Percentiles rank a stretch among this genome's conserved stretches.
Evolutionary conservation across 805 yeast genomes (phyloP).

Genomic region (Helenozyma rhizophorensis): DNA sequence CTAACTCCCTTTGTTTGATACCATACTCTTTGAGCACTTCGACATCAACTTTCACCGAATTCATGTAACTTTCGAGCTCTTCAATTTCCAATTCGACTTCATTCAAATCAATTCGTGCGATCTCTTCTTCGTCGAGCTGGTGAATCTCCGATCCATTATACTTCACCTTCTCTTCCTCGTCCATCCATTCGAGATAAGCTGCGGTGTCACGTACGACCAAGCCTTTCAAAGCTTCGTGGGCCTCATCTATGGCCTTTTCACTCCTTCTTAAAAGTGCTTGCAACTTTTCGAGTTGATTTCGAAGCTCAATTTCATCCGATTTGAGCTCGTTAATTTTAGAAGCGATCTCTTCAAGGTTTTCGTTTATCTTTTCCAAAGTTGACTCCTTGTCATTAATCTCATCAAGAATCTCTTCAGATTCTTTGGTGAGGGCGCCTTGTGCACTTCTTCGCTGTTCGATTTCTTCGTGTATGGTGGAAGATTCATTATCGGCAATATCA

Average conservation of each 20-base stretch:
- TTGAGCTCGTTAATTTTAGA: constrained; percentile 51
- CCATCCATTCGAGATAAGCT: constrained; percentile 49
- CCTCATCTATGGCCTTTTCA: constrained; percentile 34
- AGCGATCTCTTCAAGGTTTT: constrained; percentile 33
- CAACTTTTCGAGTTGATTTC: constrained; percentile 58
- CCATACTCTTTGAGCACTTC: constrained; percentile 78
- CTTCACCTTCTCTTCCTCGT: constrained; percentile 30
- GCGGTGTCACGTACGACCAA: constrained; percentile 53
- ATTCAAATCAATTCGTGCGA: constrained; percentile 45
- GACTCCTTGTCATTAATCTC: constrained; percentile 38
- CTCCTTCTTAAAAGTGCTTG: constrained; percentile 34
- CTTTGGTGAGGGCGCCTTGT: constrained; percentile 19
- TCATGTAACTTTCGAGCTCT: constrained; percentile 51
- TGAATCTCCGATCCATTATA: constrained; percentile 37
- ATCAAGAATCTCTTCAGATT: constrained; percentile 25
- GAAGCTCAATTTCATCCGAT: constrained; percentile 63
- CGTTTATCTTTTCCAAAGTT: constrained; percentile 31
- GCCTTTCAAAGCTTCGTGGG: constrained; percentile 37
- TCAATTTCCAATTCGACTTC: constrained; percentile 48
- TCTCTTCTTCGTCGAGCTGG: constrained; percentile 47
- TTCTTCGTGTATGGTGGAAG: constrained; percentile 23
- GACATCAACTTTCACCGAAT: constrained; percentile 58
- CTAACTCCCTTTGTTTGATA: constrained; percentile 58
- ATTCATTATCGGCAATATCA: constrained; percentile 20
- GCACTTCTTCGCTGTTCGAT: constrained; percentile 17